Percentiles rank a stretch among this genome's conserved stretches.
Evolutionary conservation across 2,329 filamentous ascomycete species (phyloP).

Genomic region (Podosphaera aphanis): DNA sequence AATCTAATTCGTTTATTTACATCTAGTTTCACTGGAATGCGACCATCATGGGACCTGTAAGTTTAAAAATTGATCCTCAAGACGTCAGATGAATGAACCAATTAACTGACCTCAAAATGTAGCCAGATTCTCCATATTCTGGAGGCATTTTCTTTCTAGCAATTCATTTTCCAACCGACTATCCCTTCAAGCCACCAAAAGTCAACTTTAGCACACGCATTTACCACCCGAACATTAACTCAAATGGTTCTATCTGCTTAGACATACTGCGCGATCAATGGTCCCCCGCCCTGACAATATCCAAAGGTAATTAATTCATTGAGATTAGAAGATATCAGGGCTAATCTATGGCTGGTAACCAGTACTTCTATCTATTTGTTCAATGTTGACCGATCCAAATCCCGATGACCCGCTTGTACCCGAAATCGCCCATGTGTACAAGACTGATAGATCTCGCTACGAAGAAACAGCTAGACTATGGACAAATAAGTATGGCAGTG

Average conservation of each 20-base stretch:
- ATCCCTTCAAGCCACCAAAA: slow-evolving; percentile 99
- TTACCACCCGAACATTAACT: slow-evolving; percentile 99
- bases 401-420: slow-evolving; percentile 95
- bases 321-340: neutral
- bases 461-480: slow-evolving; percentile 93
- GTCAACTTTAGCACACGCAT: slow-evolving; percentile 99
- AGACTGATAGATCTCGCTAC: slow-evolving; percentile 89
- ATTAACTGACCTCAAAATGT: slow-evolving; percentile 7
- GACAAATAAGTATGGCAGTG: slow-evolving; percentile 97
- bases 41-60: slow-evolving; percentile 97
- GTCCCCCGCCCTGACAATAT: slow-evolving; percentile 95
- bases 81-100: slow-evolving; percentile 3
- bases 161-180: slow-evolving; percentile 99
- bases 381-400: slow-evolving; percentile 98
- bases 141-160: slow-evolving; percentile 97
- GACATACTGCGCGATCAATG: slow-evolving; percentile 98
- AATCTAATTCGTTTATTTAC: slow-evolving; percentile 15
- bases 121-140: slow-evolving; percentile 92
- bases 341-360: neutral
- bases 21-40: slow-evolving; percentile 99
- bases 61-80: slow-evolving; percentile 19
- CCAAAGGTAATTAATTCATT: slow-evolving; percentile 47
- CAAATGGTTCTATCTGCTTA: slow-evolving; percentile 95
- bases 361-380: slow-evolving; percentile 98
- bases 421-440: slow-evolving; percentile 98